Base-by-base conservation (phyloP, 306 rosid genomes). In the Leucaena leucocephala region DNA sequence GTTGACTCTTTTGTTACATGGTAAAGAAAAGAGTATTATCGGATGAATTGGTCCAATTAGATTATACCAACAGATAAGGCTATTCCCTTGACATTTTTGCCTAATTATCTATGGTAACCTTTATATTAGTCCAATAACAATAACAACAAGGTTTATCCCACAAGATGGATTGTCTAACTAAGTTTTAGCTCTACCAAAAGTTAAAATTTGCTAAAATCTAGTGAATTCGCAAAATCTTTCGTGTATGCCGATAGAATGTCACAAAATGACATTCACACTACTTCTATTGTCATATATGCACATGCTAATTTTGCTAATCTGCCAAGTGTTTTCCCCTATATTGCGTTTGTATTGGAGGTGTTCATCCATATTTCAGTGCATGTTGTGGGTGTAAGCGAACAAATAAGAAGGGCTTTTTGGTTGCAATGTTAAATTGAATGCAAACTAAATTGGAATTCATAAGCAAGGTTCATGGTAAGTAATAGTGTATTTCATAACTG, bases 161-260 rank as follows among this genome's bases (percentile, higher is more conserved):
- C 27, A 0, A 27, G 27, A 1, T 0, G 27, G 27, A 27, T 27
- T 27, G 58, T n/a, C 58, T 17, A 16, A 2, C 12, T 17, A 46
- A 76, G 52, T 74, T 67, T 67, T 64, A 39, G 14, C 52, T 33
- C 61, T 17, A 70, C n/a, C 35, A 59, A 69, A 46, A 13, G 27
- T 46, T 68, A 74, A 36, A 76, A 70, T 35, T 43, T 55, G 33
- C 69, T 12, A 27, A 21, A 62, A 19, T 68, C 36, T 15, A 68
- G 21, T 17, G 68, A 63, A 15, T 35, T 12, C 16, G 15, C 44
- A 16, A 59, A 12, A 12, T 13, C 3, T 12, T 15, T n/a, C 4
- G 40, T 33, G 67, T 4, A 22, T 22, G 64, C 34, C 14, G 22
- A 58, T 58, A 58, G 49, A 14, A 59, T 7, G 61, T 19, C 39